Conservation (phyloP, 1,139 yeast species). For the Blastobotrys capitulatus region DNA sequence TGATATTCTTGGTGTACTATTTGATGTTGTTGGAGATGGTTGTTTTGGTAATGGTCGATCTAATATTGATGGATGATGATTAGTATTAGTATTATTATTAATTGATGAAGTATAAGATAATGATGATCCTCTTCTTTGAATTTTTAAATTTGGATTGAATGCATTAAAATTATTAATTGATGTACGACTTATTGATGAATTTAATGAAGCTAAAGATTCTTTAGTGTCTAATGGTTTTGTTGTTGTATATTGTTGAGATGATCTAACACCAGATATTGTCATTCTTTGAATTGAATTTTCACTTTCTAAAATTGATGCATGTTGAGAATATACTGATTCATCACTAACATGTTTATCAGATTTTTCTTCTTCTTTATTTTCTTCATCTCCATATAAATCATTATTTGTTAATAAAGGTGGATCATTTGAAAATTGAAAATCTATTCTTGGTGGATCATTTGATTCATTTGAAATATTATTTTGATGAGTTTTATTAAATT, state of each 20-base stretch:
- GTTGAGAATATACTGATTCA: constrained; percentile 4
- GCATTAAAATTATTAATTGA: not conserved
- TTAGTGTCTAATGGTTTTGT: not conserved
- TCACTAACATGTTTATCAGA: not conserved
- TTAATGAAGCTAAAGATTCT: not conserved
- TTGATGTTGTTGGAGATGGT: not conserved
- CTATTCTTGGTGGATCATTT: not conserved
- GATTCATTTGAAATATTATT: not conserved
- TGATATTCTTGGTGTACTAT: not conserved
- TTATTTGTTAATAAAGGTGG: not conserved
- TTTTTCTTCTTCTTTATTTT: not conserved
- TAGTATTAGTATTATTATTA: no score
- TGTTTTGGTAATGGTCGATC: constrained; percentile 5
- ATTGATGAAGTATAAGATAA: constrained; percentile 3
- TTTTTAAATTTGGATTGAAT: no score
- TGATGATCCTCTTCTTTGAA: constrained; percentile 3
- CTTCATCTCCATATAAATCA: not conserved
- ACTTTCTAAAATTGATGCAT: not conserved
- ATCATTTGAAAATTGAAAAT: not conserved
- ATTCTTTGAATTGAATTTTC: not conserved
- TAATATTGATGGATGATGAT: not conserved
- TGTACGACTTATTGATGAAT: not conserved
- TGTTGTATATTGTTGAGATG: not conserved
- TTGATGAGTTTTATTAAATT: no score
- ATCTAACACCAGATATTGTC: not conserved